Conservation (phyloP, 73 alveolate species). For the Tetrahymena elliotti region DNA sequence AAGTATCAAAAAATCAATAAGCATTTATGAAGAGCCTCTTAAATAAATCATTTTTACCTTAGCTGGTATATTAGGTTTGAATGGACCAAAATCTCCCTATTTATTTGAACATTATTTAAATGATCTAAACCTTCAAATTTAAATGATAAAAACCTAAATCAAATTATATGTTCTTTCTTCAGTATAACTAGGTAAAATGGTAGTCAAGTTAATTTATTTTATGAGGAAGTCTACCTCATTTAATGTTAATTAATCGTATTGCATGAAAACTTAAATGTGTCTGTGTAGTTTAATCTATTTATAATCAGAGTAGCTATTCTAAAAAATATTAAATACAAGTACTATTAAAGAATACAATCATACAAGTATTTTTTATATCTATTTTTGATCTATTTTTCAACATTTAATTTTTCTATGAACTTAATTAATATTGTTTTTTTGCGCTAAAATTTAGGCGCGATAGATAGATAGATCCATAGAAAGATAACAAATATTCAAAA, state of each 20-base stretch:
- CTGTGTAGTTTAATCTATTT: background rate
- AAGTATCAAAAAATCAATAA: background rate
- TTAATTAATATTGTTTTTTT: background rate
- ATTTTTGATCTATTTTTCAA: too few species aligned
- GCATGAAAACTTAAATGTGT: background rate
- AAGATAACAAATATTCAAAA: too few species aligned
- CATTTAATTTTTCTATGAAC: background rate
- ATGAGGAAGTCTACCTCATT: background rate
- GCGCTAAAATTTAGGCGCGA: background rate
- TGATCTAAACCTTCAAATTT: background rate
- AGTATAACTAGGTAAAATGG: background rate
- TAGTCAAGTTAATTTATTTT: background rate
- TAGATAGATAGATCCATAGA: too few species aligned
- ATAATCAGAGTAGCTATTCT: background rate
- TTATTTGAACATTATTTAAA: background rate
- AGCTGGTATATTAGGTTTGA: conserved; percentile 1
- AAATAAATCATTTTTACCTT: background rate
- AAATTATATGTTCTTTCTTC: background rate
- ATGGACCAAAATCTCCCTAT: conserved; percentile 39
- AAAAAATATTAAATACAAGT: background rate
- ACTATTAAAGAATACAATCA: background rate
- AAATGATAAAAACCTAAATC: background rate
- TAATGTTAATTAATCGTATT: background rate
- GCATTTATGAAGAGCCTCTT: background rate
- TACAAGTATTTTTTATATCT: background rate